Percentiles rank a stretch among this genome's conserved stretches.
Evolutionary conservation across 129 eudicot genomes (phyloP).

Genomic region (Flaveria linearis): DNA sequence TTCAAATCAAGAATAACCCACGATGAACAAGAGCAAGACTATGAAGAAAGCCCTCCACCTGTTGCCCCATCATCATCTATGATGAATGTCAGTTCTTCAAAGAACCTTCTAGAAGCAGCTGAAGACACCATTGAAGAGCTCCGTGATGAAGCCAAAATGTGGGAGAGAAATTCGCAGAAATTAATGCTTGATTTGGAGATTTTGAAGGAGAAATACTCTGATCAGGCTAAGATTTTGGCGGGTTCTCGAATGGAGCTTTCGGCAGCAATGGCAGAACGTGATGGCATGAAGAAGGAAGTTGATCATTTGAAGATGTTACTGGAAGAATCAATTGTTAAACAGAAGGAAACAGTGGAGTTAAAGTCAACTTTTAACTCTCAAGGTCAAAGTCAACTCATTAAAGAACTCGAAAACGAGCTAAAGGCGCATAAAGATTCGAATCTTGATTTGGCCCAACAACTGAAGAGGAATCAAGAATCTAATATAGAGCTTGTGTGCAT

Average conservation of each 20-base stretch:
- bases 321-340: constrained; percentile 43
- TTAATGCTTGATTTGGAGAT: constrained; percentile 72
- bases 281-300: constrained; percentile 58
- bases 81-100: constrained; percentile 49
- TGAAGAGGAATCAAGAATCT: constrained; percentile 65
- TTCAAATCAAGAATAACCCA: constrained; percentile 43
- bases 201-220: constrained; percentile 45
- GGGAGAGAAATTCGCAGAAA: constrained; percentile 78
- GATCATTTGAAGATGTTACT: constrained; percentile 46
- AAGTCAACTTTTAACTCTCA: constrained; percentile 38
- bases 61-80: constrained; percentile 37
- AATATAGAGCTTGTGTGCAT: constrained; percentile 71
- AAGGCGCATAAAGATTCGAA: constrained; percentile 57
- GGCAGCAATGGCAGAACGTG: constrained; percentile 50
- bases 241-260: constrained; percentile 61
- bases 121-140: constrained; percentile 85
- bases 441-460: constrained; percentile 49
- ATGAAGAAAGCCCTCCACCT: constrained; percentile 35
- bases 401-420: constrained; percentile 68
- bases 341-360: constrained; percentile 35
- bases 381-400: constrained; percentile 42
- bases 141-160: constrained; percentile 81
- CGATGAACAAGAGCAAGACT: constrained; percentile 40
- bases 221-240: constrained; percentile 52
- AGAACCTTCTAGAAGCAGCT: constrained; percentile 71